Base-by-base conservation (phyloP, 768 basidiomycete species). In the Dacryopinax spathularia region DNA sequence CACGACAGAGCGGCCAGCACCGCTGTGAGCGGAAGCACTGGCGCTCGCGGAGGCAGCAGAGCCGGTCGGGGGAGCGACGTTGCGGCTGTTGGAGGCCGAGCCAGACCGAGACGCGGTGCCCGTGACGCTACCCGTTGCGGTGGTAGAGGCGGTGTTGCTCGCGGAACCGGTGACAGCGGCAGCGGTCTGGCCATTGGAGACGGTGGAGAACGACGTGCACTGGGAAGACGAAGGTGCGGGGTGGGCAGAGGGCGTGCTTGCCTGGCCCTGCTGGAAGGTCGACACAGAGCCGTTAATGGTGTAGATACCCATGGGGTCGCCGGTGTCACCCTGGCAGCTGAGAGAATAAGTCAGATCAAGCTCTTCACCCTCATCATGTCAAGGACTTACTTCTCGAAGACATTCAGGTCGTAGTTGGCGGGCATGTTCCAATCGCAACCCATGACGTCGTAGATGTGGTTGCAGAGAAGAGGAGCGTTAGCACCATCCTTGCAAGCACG, bases 281-380 rank as follows among this genome's bases (percentile, higher is more conserved):
- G 84, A 87, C 18, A 75, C 67, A 16, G 43, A 18, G 29, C 69
- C 69, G 44, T 67, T 65, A 43, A 37, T 72, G 34, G 82, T 82
- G 68, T 87, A 85, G n/a, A 87, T 78, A 31, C 85, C 85, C 82
- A 84, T 84, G 2, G 84, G 81, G 80, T 82, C 74, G 59, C 77
- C 80, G 29, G 75, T 77, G 64, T 86, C 83, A 18, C 76, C 82
- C 48, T 74, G 43, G 68, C 85, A 87, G 31, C 48, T 33, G 12
- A 27, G 25, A 13, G 13, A 20, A 63, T 25, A 3, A 12, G 13
- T 27, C 25, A 27, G 34, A n/a, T n/a, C n/a, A n/a, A n/a, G 60
- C 34, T 9, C 7, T 7, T 41, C 34, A 34, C 22, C 31, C 20
- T 29, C 41, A 20, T 60, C 56, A 41, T 66, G 63, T 3, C 63